Evolutionary conservation across 768 basidiomycete genomes (phyloP), one percentile per base, ranked within the genome.

Genomic region (Mycena pura): DNA sequence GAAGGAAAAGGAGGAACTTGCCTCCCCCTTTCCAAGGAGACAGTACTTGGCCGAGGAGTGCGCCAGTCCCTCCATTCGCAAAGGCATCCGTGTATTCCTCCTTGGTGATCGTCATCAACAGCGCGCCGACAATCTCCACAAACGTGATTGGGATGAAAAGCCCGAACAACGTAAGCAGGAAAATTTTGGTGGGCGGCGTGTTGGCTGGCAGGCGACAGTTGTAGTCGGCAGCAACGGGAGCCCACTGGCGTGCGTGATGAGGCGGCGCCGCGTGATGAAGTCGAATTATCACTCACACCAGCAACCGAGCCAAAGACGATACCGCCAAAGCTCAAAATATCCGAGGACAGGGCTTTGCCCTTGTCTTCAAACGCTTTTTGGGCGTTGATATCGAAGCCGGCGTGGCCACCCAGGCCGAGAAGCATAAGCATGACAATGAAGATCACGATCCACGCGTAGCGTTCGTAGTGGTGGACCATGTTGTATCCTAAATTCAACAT

Each of bases 181-280:
- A 86, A 17, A 85, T 75, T 25, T 77, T 78, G 52, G 70, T 68
- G 21, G 77, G 68, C 11, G 76, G 73, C 3, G 79, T 83, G 51
- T 81, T 66, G 2, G 63, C 78, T 0, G 84, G 84, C 0, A 86
- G 70, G 24, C 79, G 75, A 63, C 80, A 80, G 63, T 84, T 84
- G 68, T 83, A 86, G 68, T 86, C 84, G 6, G 84, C 84, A 3
- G 83, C 84, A 1, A 85, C 64, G 2, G 82, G 78, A 0, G 82
- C 79, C 84, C 82, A 84, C 66, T 76, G 24, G 15, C n/a, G 4
- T 3, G 19, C 24, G 9, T 53, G 6, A 43, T 38, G 13, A 13
- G 24, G n/a, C 7, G 28, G 6, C 14, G 11, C 11, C 21, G 40
- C 8, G 28, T 21, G 29, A 39, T 28, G 17, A 52, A 36, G 5